Percentiles rank a stretch among this genome's conserved stretches.
Evolutionary conservation across 495 filamentous ascomycete genomes (phyloP).

Genomic region (Aspergillus diversus): DNA sequence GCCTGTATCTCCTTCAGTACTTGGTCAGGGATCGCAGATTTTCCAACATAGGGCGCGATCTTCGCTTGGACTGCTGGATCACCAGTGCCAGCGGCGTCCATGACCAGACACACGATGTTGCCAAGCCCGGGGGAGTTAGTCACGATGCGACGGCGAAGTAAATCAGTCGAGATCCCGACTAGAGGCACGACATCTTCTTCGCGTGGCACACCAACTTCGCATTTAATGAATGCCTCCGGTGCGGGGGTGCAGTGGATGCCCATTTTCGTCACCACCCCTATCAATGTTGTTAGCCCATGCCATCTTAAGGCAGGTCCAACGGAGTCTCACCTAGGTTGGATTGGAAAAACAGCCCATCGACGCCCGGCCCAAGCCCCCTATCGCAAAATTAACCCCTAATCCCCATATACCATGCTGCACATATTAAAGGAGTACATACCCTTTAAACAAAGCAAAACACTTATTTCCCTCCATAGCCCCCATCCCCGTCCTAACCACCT

Average conservation of each 20-base stretch:
- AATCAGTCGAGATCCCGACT: neutral
- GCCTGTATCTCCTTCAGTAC: neutral
- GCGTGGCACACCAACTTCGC: conserved; percentile 2
- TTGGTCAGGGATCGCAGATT: neutral
- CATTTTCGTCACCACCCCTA: conserved; percentile 8
- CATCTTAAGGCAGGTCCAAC: neutral
- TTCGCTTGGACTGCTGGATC: neutral
- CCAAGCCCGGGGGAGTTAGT: neutral
- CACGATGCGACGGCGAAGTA: conserved; percentile 6
- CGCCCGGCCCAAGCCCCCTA: neutral
- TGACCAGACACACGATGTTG: neutral
- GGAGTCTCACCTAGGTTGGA: neutral
- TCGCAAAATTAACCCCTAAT: neutral
- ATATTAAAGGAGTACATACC: too few relatives aligned
- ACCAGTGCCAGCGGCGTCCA: neutral
- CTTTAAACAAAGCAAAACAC: neutral
- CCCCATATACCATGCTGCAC: too few relatives aligned
- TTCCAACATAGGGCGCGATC: neutral
- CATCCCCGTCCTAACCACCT: conserved; percentile 7
- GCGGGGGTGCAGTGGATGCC: conserved; percentile 2
- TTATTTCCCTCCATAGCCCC: conserved; percentile 11
- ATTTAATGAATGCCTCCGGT: neutral
- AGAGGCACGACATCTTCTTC: conserved; percentile 5
- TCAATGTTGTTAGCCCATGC: neutral
- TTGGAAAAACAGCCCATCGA: neutral